Base-by-base conservation (phyloP, 129 eudicot genomes). In the Calendula officinalis region DNA sequence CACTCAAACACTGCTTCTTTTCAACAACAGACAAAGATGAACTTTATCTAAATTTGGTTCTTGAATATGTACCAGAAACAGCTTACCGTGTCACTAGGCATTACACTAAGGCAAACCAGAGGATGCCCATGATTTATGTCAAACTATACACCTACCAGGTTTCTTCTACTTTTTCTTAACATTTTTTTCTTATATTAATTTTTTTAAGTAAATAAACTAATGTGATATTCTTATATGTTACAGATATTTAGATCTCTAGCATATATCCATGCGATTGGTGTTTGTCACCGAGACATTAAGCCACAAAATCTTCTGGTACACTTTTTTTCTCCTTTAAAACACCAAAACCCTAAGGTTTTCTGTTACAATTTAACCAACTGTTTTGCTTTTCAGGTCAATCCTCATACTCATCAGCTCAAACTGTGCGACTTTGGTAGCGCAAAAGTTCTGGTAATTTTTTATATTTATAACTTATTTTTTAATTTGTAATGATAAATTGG, bases 361-460 rank as follows among this genome's bases (percentile, higher is more conserved):
- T n/a, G 52, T 55, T 56, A 13, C 14, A 14, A 32, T 57, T 22
- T 56, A 47, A 32, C 30, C 44, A 40, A 13, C 30, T 22, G 30
- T 22, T 41, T 34, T 51, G 12, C 42, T 41, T 66, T 72, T 60
- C 83, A 85, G 94, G 94, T 85, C 60, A 85, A 85, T 71, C 88
- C 94, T 30, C 94, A 82, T 55, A 76, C 88, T 6, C 94, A 85
- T 66, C 91, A 84, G 63, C 81, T 84, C 73, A 84, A 84, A 75
- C 77, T 84, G n/a, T 84, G 91, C 55, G 91, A 85, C 62, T 82
- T 85, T 66, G 94, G 94, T 44, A 85, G 94, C 65, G 94, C 94
- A 56, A 85, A 85, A 85, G 94, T 77, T 58, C 67, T 85, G 88
- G 94, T 85, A 76, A 45, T 52, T 41, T 74, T 35, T 44, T 17